A percentile compares a stretch with the other conserved stretches of the same genome.
phyloP scores from a whole-genome alignment of 306 rosid genomes.

The Dicorynia guianensis region DNA sequence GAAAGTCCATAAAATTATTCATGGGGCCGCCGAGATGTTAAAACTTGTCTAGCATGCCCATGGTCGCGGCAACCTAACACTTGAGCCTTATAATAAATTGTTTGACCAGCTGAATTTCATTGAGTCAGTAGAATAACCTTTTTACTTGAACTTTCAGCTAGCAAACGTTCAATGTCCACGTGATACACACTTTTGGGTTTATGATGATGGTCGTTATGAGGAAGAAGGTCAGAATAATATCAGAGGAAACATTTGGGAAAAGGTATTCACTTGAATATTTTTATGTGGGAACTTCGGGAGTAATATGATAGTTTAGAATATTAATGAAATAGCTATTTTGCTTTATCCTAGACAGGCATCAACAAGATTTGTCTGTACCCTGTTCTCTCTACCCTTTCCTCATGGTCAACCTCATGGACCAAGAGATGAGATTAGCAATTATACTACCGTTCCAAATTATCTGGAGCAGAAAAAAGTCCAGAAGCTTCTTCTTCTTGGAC shows the following conservation, averaged over 20 bases:
- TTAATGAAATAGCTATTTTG: slow-evolving; percentile 38
- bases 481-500: slow-evolving; percentile 95
- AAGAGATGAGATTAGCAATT: slow-evolving; percentile 85
- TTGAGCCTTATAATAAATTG: slow-evolving; percentile 11
- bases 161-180: slow-evolving; percentile 99
- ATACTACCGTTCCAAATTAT: slow-evolving; percentile 79
- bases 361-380: slow-evolving; percentile 73
- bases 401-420: slow-evolving; percentile 77
- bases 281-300: slow-evolving; percentile 21
- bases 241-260: slow-evolving; percentile 98
- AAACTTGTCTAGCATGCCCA: slow-evolving; percentile 10
- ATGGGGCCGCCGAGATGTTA: neutral
- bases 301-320: slow-evolving; percentile 28
- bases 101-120: slow-evolving; percentile 5
- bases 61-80: slow-evolving; percentile 3
- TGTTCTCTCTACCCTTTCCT: slow-evolving; percentile 88
- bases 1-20: neutral
- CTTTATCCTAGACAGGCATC: slow-evolving; percentile 75
- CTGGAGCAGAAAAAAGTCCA: slow-evolving; percentile 85
- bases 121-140: slow-evolving; percentile 34
- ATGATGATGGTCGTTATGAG: slow-evolving; percentile 97
- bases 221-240: slow-evolving; percentile 99
- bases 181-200: slow-evolving; percentile 99
- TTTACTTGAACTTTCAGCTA: slow-evolving; percentile 67
- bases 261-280: slow-evolving; percentile 61